Evolutionary conservation across 2,329 filamentous ascomycete species (phyloP), one percentile per base, ranked within the genome.

Genomic region (Phaeoacremonium minimum): DNA sequence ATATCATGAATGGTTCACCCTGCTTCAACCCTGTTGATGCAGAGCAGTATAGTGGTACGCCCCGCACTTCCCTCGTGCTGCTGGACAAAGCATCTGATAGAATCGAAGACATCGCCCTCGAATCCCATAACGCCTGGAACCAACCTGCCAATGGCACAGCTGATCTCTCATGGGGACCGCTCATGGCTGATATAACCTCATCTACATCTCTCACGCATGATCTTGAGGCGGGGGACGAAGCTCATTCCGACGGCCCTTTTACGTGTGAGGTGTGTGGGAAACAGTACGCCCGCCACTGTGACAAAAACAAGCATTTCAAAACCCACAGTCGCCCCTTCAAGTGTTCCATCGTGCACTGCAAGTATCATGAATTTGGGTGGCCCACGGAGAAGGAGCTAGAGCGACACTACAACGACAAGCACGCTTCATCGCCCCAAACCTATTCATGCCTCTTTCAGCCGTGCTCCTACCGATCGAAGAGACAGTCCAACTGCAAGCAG

Each of bases 401-500:
- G 46, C 78, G 85, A 37, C 85, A 90, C 56, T 67, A 80, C 57
- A 87, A 87, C 55, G 85, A 90, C 63, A 86, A 85, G 60, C 85
- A 90, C 60, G 80, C 79, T 16, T 58, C 66, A 30, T 64, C 73
- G 13, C 83, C 85, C n/a, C 66, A 70, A 14, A 68, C 80, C 45
- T 87, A 76, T 60, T 70, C 75, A 49, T 90, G 85, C 63, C 59
- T 71, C 17, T 88, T 73, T 53, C 58, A 67, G 17, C 73, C 73
- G 9, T 89, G 85, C 66, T 69, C 74, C 2, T 89, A 89, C 63
- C 71, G 74, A 30, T 87, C 83, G 18, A 88, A 88, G 66, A 75
- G 85, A 40, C 80, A 87, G 61, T 85, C 80, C 45, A 90, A 90
- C 57, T 87, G 83, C 72, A 89, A 89, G 61, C 85, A 89, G 55